A percentile compares a stretch with the other conserved stretches of the same genome.
phyloP scores from a whole-genome alignment of 164 flowering plant genomes.

The Platanus orientalis region DNA sequence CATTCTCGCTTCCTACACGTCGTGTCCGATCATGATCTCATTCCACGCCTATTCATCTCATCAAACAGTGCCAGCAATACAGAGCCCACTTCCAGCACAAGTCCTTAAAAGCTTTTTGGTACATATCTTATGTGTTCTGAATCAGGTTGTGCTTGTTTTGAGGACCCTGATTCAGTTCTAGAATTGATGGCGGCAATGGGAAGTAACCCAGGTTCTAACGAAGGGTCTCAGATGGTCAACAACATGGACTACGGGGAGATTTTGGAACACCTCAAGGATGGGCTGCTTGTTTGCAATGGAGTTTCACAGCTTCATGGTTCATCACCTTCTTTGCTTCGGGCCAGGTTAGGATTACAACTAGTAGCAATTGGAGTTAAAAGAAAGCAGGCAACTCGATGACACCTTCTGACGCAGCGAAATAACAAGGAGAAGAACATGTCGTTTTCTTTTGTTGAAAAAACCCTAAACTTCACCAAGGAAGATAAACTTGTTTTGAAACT shows the following conservation, averaged over 20 bases:
- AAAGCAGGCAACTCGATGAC: slow-evolving; percentile 11
- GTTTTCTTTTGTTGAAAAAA: no score
- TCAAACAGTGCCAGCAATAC: neutral
- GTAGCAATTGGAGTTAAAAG: slow-evolving; percentile 21
- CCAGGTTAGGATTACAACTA: slow-evolving; percentile 24
- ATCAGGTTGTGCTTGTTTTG: slow-evolving; percentile 30
- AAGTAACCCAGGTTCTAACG: no score
- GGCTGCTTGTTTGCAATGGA: slow-evolving; percentile 11
- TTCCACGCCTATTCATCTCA: slow-evolving; percentile 22
- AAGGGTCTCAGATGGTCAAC: neutral
- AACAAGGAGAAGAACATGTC: no score
- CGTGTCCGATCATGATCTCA: slow-evolving; percentile 24
- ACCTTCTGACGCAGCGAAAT: no score
- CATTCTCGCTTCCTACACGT: slow-evolving; percentile 37
- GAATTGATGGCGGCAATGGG: slow-evolving; percentile 21
- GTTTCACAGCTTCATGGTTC: neutral
- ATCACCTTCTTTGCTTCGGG: slow-evolving; percentile 7
- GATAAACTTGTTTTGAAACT: no score
- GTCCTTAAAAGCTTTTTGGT: slow-evolving; percentile 42
- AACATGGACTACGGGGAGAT: slow-evolving; percentile 15
- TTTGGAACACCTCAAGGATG: no score
- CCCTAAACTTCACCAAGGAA: no score
- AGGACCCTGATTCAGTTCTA: slow-evolving; percentile 27
- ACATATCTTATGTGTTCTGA: slow-evolving; percentile 36
- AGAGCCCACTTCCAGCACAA: neutral